Percentiles rank a stretch among this genome's conserved stretches.
Conservation (phyloP, 2,329 filamentous ascomycete species). For the Cladobotryum protrusum region DNA sequence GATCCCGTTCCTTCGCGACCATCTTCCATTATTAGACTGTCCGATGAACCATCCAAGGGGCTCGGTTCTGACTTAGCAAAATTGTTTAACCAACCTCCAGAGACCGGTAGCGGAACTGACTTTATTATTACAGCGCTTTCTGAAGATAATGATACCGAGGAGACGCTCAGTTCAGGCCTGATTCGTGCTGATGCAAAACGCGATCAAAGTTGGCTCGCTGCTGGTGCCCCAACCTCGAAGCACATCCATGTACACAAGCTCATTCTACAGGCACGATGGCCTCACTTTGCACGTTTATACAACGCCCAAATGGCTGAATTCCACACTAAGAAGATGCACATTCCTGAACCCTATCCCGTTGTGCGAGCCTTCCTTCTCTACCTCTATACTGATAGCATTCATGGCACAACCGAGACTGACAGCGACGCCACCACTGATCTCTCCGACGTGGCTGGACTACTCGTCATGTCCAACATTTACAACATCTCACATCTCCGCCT, state of each 20-base stretch:
- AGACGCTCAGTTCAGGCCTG: slow-evolving; percentile 48
- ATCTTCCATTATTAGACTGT: slow-evolving; percentile 39
- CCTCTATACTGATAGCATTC: slow-evolving; percentile 91
- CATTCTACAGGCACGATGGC: slow-evolving; percentile 92
- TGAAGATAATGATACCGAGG: slow-evolving; percentile 68
- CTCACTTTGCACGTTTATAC: slow-evolving; percentile 89
- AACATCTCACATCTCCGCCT: slow-evolving; percentile 90
- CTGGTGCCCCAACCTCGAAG: slow-evolving; percentile 61
- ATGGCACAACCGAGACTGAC: slow-evolving; percentile 42
- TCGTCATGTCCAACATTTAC: slow-evolving; percentile 98
- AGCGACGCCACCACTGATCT: slow-evolving; percentile 71
- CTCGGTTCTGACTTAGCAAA: slow-evolving; percentile 80
- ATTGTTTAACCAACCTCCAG: slow-evolving; percentile 80
- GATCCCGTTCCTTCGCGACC: slow-evolving; percentile 48
- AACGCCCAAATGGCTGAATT: slow-evolving; percentile 95
- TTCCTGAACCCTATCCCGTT: slow-evolving; percentile 89
- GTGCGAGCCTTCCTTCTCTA: slow-evolving; percentile 95
- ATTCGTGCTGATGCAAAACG: slow-evolving; percentile 36
- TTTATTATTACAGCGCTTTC: slow-evolving; percentile 84
- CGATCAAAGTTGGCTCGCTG: slow-evolving; percentile 51
- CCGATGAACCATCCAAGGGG: slow-evolving; percentile 54
- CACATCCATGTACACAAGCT: slow-evolving; percentile 94
- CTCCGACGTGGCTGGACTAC: slow-evolving; percentile 81
- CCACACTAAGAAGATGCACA: slow-evolving; percentile 95
- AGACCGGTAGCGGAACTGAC: slow-evolving; percentile 79